Conservation (phyloP, 768 basidiomycete species). For the Boletus tomentosulus region DNA sequence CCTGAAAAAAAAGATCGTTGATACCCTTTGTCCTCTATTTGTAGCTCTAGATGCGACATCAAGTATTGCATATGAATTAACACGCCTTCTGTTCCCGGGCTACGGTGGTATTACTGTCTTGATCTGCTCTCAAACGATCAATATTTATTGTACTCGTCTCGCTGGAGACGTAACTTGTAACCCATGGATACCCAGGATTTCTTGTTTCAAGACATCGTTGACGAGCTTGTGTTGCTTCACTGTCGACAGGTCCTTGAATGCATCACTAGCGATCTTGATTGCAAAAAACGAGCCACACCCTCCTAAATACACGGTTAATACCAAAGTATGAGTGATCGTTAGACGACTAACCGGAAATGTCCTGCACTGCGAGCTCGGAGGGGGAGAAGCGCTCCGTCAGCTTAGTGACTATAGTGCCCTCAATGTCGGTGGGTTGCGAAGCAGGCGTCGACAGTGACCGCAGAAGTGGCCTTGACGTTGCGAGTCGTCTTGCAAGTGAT, state of each 20-base stretch:
- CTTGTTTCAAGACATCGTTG: constrained; percentile 78
- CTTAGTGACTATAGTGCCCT: constrained; percentile 64
- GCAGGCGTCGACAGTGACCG: constrained; percentile 25
- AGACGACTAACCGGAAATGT: constrained; percentile 82
- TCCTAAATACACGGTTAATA: constrained; percentile 43
- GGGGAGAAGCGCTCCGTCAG: constrained; percentile 74
- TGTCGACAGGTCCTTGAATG: constrained; percentile 79
- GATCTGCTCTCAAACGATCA: constrained; percentile 31
- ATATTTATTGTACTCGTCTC: background rate
- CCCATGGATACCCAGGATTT: constrained; percentile 90
- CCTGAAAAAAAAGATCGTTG: background rate
- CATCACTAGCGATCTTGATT: constrained; percentile 79
- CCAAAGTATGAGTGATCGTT: background rate
- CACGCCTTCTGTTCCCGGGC: background rate
- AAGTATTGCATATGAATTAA: background rate
- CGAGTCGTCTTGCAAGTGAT: constrained; percentile 34
- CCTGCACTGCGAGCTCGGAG: constrained; percentile 78
- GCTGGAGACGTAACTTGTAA: constrained; percentile 64
- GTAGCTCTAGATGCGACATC: constrained; percentile 6
- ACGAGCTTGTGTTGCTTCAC: constrained; percentile 95
- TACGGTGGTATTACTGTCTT: constrained; percentile 37
- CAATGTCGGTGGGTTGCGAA: constrained; percentile 32
- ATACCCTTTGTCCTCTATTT: constrained; percentile 3
- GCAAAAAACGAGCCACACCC: constrained; percentile 98
- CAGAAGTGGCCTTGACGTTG: constrained; percentile 26